Evolutionary conservation across 2,329 filamentous ascomycete genomes (phyloP).

Genomic region (Microcyclospora tardicrescens): DNA sequence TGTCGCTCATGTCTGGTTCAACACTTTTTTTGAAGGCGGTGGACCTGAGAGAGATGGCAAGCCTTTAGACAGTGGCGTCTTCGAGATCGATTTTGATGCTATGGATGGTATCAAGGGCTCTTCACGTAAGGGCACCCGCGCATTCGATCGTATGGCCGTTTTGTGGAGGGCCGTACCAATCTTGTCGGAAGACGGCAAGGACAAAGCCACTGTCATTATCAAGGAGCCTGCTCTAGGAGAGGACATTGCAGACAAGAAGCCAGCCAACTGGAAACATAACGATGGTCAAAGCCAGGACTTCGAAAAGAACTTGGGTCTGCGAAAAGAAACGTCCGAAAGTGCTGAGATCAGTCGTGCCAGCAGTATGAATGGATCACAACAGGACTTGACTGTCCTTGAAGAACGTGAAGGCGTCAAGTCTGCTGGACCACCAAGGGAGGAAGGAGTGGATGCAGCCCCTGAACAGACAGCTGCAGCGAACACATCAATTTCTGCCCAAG

Average conservation of each 20-base stretch:
- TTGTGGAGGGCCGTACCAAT: constrained; percentile 54
- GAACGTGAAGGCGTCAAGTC: constrained; percentile 15
- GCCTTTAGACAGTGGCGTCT: constrained; percentile 56
- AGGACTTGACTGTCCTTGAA: constrained; percentile 14
- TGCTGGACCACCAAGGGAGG: no score
- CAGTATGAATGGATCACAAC: constrained; percentile 30
- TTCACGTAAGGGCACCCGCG: constrained; percentile 64
- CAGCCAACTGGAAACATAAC: constrained; percentile 60
- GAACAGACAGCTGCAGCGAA: no score
- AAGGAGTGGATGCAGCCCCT: no score
- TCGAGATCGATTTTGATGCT: constrained; percentile 57
- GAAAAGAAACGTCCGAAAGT: constrained; percentile 52
- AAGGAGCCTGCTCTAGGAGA: constrained; percentile 53
- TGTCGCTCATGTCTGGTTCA: constrained; percentile 95
- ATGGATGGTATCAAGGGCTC: constrained; percentile 96
- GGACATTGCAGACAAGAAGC: constrained; percentile 53
- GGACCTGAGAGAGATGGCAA: constrained; percentile 55
- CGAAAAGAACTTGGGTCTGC: constrained; percentile 55
- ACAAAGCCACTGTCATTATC: constrained; percentile 34
- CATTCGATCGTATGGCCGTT: constrained; percentile 70
- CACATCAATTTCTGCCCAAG: no score
- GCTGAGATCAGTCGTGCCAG: constrained; percentile 58
- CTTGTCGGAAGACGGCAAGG: constrained; percentile 10
- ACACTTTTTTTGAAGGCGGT: constrained; percentile 77
- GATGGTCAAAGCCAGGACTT: constrained; percentile 18